These are phyloP conservation scores for Phialophora chinensis DNA, from an alignment of 2,329 filamentous ascomycete species.

Conservation along the genomic window DNA sequence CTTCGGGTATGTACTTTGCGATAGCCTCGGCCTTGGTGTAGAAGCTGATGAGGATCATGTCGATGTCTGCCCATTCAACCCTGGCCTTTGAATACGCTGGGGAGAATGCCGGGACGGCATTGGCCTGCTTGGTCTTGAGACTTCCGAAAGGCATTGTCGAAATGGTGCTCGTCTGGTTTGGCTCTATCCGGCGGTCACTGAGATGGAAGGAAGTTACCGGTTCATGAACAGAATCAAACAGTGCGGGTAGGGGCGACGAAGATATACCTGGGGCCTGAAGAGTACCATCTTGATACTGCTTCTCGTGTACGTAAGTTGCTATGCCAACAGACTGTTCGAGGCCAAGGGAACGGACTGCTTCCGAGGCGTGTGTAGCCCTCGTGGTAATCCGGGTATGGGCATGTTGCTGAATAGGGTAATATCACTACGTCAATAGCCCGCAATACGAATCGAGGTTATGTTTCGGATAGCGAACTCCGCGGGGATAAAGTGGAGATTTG, in stretches of 20 bases:
- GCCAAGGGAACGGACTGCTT: not conserved
- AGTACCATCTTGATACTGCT: not conserved
- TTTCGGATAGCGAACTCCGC: conserved; percentile 1
- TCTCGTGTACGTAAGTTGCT: not conserved
- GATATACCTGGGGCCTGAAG: not conserved
- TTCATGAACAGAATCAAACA: not conserved
- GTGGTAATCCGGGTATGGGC: not conserved
- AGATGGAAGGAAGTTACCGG: not conserved
- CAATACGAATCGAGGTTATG: not conserved
- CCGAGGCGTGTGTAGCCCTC: not conserved
- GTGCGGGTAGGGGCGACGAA: not conserved
- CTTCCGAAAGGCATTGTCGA: not conserved
- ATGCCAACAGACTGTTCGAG: not conserved
- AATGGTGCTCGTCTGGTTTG: not conserved
- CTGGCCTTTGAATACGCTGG: not conserved
- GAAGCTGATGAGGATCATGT: conserved; percentile 9
- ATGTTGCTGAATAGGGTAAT: not conserved
- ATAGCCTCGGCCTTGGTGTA: not conserved
- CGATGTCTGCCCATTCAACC: not conserved
- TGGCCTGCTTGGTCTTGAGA: not conserved
- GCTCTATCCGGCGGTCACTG: not conserved
- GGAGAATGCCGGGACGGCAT: not conserved
- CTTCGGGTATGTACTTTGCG: not conserved
- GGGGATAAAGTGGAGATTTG: conserved; percentile 5
- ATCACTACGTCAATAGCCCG: not conserved